These are phyloP conservation scores for Quercus phellos DNA, from an alignment of 331 rosid genomes.

Conservation along the genomic window DNA sequence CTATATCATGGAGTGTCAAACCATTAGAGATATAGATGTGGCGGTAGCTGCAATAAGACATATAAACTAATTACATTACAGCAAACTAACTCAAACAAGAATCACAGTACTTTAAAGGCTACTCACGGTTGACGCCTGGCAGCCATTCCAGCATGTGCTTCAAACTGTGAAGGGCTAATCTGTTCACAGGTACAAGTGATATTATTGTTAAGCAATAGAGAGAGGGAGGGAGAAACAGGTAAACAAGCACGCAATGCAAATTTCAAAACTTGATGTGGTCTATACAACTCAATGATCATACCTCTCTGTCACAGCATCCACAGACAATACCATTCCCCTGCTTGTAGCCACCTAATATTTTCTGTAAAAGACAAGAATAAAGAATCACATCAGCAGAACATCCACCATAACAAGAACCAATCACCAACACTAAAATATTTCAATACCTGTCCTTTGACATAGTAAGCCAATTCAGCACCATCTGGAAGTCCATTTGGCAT, in stretches of 20 bases:
- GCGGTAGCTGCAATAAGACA: constrained; percentile 68
- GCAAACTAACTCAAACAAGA: constrained; percentile 19
- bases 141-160: constrained; percentile 74
- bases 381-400: constrained; percentile 2
- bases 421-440: neutral
- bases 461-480: constrained; percentile 96
- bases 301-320: constrained; percentile 82
- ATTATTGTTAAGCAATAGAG: neutral
- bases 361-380: constrained; percentile 38
- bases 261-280: neutral
- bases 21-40: constrained; percentile 94
- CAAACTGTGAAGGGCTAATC: constrained; percentile 67
- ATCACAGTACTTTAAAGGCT: constrained; percentile 12
- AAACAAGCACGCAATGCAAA: constrained; percentile 6
- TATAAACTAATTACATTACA: constrained; percentile 2
- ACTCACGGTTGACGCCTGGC: constrained; percentile 76
- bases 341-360: constrained; percentile 90
- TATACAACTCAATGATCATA: constrained; percentile 22
- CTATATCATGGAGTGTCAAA: constrained; percentile 93
- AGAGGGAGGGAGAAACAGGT: neutral
- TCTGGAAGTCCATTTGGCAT: constrained; percentile 97
- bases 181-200: constrained; percentile 23
- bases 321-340: constrained; percentile 89
- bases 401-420: constrained; percentile 1
- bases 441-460: constrained; percentile 87